Conservation (phyloP, 768 basidiomycete genomes). For the Artomyces pyxidatus region DNA sequence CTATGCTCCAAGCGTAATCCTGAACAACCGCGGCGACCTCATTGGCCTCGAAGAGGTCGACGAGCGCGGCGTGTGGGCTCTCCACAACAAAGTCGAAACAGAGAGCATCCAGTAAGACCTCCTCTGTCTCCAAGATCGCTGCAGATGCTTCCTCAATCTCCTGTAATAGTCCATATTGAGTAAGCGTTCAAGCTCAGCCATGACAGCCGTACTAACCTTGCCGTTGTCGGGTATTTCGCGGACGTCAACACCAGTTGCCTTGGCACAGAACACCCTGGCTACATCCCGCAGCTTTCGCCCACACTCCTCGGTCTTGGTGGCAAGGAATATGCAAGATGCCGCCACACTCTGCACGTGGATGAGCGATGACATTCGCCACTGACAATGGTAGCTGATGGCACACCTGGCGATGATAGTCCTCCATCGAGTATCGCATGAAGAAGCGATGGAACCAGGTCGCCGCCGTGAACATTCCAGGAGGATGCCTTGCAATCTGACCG, state of each 20-base stretch:
- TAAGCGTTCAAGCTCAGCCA: too few relatives aligned
- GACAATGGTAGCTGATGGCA: conserved; percentile 1
- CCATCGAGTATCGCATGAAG: conserved; percentile 81
- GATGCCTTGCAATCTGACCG: conserved; percentile 47
- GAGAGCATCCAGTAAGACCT: conserved; percentile 70
- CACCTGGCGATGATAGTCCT: conserved; percentile 77
- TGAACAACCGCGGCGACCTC: conserved; percentile 42
- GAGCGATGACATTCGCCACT: neutral
- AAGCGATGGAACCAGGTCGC: conserved; percentile 90
- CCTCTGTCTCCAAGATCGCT: conserved; percentile 66
- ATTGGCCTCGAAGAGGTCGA: conserved; percentile 59
- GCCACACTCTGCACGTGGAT: conserved; percentile 58
- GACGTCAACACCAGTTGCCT: conserved; percentile 49
- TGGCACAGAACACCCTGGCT: conserved; percentile 64
- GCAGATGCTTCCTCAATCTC: conserved; percentile 68
- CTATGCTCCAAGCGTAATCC: conserved; percentile 80
- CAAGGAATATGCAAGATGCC: conserved; percentile 79
- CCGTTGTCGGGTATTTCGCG: conserved; percentile 52
- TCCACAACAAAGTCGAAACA: conserved; percentile 81
- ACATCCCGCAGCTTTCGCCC: conserved; percentile 83
- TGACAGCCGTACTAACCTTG: conserved; percentile 53
- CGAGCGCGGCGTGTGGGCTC: conserved; percentile 68
- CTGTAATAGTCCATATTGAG: conserved; percentile 36
- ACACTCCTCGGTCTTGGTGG: conserved; percentile 89
- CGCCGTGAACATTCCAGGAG: conserved; percentile 77